phyloP scores from a whole-genome alignment of 148 eudicot genomes.

The Vaccinium macrocarpon region DNA sequence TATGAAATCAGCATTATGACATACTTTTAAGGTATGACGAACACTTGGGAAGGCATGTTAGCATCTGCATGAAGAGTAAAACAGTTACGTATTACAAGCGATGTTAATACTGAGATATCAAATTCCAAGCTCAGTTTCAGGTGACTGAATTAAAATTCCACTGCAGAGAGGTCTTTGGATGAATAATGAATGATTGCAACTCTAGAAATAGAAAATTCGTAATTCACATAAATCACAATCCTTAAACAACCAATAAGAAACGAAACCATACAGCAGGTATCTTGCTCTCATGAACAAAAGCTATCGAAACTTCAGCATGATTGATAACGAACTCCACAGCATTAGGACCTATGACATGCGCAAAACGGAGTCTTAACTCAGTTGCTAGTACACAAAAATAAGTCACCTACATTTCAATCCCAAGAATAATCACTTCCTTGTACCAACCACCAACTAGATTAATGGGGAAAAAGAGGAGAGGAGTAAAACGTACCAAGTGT shows the following conservation, averaged over 20 bases:
- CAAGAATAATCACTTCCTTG: neutral
- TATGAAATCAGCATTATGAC: slow-evolving; percentile 23
- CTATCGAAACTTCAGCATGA: slow-evolving; percentile 87
- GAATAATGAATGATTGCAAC: neutral
- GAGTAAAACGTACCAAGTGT: slow-evolving; percentile 65
- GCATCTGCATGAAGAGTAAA: slow-evolving; percentile 52
- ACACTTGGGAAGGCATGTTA: slow-evolving; percentile 68
- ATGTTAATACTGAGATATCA: neutral
- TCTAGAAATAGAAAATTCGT: neutral
- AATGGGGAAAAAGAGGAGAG: neutral
- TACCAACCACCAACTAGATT: neutral
- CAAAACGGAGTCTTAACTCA: neutral
- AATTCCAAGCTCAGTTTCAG: neutral
- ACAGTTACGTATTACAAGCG: neutral
- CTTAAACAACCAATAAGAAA: neutral
- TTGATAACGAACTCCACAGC: slow-evolving; percentile 94
- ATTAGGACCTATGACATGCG: slow-evolving; percentile 59
- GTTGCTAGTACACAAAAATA: neutral
- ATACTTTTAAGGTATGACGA: slow-evolving; percentile 63
- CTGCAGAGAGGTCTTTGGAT: neutral
- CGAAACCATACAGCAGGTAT: slow-evolving; percentile 54
- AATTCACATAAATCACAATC: neutral
- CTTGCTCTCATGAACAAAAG: slow-evolving; percentile 85
- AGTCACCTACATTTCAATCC: neutral
- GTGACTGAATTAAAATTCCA: neutral